Evolutionary conservation across 2,329 filamentous ascomycete species (phyloP).

Genomic region (Sordariomycetes sp.): DNA sequence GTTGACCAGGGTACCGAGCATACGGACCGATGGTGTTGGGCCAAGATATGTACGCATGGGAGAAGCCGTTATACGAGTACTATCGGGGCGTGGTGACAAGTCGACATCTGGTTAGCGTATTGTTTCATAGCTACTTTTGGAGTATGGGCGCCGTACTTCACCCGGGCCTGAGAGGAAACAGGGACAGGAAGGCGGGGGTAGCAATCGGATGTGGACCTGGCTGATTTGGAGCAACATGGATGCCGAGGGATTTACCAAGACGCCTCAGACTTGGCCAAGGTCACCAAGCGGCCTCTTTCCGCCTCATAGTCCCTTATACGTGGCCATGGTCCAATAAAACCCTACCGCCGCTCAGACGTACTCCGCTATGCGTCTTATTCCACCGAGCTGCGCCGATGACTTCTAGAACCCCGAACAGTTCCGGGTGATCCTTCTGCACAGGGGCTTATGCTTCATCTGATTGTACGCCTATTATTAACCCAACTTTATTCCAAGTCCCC

Average conservation of each 20-base stretch:
- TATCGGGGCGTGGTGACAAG: too few relatives aligned
- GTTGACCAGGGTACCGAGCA: neutral
- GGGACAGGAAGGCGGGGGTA: neutral
- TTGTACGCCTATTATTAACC: neutral
- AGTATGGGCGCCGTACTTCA: too few relatives aligned
- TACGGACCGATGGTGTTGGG: neutral
- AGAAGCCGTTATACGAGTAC: neutral
- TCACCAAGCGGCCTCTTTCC: neutral
- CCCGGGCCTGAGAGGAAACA: neutral
- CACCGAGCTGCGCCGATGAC: neutral
- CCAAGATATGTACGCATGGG: neutral
- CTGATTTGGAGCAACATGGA: neutral
- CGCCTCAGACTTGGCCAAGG: neutral
- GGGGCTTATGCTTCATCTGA: neutral
- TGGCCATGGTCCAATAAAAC: neutral
- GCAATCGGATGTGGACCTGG: neutral
- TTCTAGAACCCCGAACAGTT: neutral
- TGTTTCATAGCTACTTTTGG: too few relatives aligned
- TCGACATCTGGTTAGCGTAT: too few relatives aligned
- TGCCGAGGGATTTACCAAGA: neutral
- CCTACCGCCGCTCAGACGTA: neutral
- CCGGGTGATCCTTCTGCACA: neutral
- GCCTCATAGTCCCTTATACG: neutral
- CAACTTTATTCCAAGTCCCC: neutral
- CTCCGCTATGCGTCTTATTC: neutral